Percentiles rank a stretch among this genome's conserved stretches.
Conservation (phyloP, 495 filamentous ascomycete species). For the Aspergillus sparsus region DNA sequence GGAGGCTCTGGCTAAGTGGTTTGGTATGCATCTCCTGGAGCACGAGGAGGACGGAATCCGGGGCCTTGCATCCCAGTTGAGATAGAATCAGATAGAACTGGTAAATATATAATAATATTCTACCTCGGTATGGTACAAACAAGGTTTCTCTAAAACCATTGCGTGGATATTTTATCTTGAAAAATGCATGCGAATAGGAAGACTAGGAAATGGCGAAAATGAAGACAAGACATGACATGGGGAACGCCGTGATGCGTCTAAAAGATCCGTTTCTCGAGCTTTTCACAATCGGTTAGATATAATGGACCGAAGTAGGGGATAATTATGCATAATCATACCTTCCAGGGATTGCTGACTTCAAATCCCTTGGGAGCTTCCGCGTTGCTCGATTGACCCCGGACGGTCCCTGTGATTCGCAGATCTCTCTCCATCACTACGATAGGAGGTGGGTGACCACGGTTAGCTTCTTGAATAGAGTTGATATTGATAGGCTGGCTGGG, state of each 20-base stretch:
- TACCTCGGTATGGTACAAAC: slow-evolving; percentile 28
- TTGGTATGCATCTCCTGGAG: slow-evolving; percentile 54
- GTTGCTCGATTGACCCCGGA: slow-evolving; percentile 84
- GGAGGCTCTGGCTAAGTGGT: slow-evolving; percentile 53
- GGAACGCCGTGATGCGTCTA: slow-evolving; percentile 24
- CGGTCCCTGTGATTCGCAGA: slow-evolving; percentile 77
- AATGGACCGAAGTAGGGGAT: not conserved
- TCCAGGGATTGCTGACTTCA: slow-evolving; percentile 96
- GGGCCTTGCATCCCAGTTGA: slow-evolving; percentile 51
- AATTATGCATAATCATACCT: slow-evolving; percentile 49
- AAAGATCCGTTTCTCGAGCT: slow-evolving; percentile 48
- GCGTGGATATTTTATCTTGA: slow-evolving; percentile 26
- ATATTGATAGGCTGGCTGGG: not conserved
- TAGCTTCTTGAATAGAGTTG: slow-evolving; percentile 2
- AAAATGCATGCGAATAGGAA: slow-evolving; percentile 21
- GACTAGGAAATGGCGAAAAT: slow-evolving; percentile 3
- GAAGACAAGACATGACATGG: slow-evolving; percentile 13
- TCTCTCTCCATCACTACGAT: slow-evolving; percentile 94
- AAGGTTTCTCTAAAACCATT: slow-evolving; percentile 19
- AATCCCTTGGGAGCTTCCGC: slow-evolving; percentile 79
- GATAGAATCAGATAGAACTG: slow-evolving; percentile 21
- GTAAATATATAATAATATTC: slow-evolving; percentile 3
- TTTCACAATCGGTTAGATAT: slow-evolving; percentile 19
- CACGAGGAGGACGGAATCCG: slow-evolving; percentile 53
- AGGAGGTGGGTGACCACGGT: slow-evolving; percentile 17